These are phyloP conservation scores for Rhodotorula glutinis DNA, from an alignment of 1,284 basidiomycete species.

Conservation along the genomic window DNA sequence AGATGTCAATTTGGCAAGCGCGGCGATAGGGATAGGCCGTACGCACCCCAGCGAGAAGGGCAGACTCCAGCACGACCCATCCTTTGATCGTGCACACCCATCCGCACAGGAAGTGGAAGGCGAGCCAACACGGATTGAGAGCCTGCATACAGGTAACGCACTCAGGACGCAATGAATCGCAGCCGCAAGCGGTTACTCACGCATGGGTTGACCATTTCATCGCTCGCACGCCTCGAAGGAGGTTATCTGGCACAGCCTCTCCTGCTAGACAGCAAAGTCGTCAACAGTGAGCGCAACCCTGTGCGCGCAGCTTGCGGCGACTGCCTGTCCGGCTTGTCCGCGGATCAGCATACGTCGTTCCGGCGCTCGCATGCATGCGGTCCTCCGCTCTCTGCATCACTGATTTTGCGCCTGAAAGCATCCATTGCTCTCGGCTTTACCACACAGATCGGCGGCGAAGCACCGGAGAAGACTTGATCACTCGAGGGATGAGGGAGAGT, in stretches of 20 bases:
- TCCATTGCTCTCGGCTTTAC: too few species aligned
- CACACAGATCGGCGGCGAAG: too few species aligned
- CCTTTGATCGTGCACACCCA: conserved; percentile 14
- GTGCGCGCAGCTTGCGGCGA: too few species aligned
- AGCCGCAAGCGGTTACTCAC: background rate
- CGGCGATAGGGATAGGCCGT: background rate
- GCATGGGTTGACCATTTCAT: conserved; percentile 1
- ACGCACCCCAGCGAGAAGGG: background rate
- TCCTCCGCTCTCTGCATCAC: too few species aligned
- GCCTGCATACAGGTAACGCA: background rate
- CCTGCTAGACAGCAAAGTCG: background rate
- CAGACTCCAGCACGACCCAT: conserved; percentile 9
- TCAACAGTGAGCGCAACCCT: too few species aligned
- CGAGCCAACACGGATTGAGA: background rate
- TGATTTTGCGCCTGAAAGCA: too few species aligned
- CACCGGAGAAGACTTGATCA: too few species aligned
- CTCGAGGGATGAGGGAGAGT: too few species aligned
- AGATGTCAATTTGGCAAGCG: background rate
- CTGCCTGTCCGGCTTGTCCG: background rate
- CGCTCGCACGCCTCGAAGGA: background rate
- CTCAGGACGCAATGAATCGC: background rate
- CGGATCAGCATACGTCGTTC: background rate
- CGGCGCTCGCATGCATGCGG: too few species aligned
- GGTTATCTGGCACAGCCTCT: too few species aligned
- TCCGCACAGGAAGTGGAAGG: background rate